phyloP scores from a whole-genome alignment of 2,329 filamentous ascomycete genomes.

The Aspergillus brasiliensis region DNA sequence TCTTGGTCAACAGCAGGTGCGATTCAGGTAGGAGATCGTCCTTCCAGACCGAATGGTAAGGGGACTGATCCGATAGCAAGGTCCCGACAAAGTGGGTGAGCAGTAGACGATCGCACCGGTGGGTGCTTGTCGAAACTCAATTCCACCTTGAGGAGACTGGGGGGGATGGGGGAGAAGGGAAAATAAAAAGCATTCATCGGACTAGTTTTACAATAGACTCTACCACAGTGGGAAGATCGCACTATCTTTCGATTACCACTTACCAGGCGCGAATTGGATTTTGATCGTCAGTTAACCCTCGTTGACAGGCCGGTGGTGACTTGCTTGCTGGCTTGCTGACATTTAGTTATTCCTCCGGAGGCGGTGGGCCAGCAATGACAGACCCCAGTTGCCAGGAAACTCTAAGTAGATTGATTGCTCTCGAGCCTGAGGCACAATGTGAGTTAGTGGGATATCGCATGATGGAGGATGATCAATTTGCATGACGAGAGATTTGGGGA shows the following conservation, averaged over 20 bases:
- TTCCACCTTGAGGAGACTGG: conserved; percentile 17
- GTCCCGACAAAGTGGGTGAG: conserved; percentile 34
- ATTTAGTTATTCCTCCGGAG: conserved; percentile 5
- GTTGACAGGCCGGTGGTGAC: background rate
- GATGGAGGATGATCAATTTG: background rate
- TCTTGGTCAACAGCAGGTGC: background rate
- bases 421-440: background rate
- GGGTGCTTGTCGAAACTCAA: conserved; percentile 40
- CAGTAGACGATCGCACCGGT: conserved; percentile 31
- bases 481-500: too few relatives aligned
- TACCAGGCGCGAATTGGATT: background rate
- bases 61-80: conserved; percentile 13
- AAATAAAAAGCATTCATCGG: background rate
- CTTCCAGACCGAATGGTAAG: background rate
- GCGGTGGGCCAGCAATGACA: background rate
- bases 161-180: background rate
- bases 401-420: background rate
- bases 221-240: background rate
- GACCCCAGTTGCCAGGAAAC: background rate
- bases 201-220: background rate
- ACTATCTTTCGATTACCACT: background rate
- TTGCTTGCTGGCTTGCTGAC: background rate
- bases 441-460: background rate
- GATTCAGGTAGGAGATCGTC: background rate
- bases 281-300: background rate